These are phyloP conservation scores for Metrosideros polymorpha DNA, from an alignment of 441 rosid genomes.

Conservation along the genomic window DNA sequence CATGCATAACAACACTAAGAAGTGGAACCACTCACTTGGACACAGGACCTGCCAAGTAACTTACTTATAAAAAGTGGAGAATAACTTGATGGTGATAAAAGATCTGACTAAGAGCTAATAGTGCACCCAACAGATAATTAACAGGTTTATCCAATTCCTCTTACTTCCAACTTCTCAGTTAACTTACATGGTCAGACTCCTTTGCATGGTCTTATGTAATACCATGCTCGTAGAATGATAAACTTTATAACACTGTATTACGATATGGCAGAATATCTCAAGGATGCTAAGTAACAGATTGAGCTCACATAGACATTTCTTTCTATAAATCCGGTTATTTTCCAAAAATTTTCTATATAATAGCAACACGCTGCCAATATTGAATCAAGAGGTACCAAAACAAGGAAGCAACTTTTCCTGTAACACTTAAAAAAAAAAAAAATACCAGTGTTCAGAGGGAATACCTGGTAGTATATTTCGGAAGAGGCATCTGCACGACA, in stretches of 20 bases:
- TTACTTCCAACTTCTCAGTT: background rate
- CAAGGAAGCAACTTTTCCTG: background rate
- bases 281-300: background rate
- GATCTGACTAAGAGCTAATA: background rate
- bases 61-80: background rate
- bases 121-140: background rate
- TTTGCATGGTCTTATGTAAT: background rate
- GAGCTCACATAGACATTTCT: background rate
- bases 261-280: background rate
- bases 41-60: background rate
- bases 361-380: background rate
- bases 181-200: background rate
- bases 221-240: background rate
- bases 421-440: background rate
- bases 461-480: constrained; percentile 85
- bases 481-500: constrained; percentile 84
- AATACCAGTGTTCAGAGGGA: background rate
- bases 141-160: background rate
- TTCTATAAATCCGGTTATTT: background rate
- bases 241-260: background rate
- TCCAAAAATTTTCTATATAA: background rate
- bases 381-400: background rate
- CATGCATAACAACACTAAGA: background rate
- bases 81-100: background rate
- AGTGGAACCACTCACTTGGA: background rate